Evolutionary conservation across 2,329 filamentous ascomycete species (phyloP).

Genomic region (Arthrobotrys sphaeroides): DNA sequence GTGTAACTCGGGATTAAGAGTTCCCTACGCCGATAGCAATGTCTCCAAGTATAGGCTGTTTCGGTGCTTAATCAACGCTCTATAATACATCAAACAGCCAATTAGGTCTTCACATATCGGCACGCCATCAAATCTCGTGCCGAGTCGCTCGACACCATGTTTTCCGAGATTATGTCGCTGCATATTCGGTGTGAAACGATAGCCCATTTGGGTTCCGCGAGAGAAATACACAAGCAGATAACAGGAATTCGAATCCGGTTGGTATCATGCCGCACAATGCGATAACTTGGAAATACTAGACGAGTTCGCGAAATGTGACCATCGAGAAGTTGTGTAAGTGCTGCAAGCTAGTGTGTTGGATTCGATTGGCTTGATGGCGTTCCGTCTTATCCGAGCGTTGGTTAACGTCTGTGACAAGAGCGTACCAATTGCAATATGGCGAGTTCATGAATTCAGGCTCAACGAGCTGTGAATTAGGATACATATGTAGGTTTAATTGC

Average conservation of each 20-base stretch:
- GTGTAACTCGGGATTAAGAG: conserved; percentile 7
- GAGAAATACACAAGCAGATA: not conserved
- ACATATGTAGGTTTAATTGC: too few species aligned
- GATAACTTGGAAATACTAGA: too few species aligned
- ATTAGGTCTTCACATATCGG: not conserved
- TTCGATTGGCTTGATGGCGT: too few species aligned
- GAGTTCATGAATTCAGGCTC: too few species aligned
- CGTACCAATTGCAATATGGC: too few species aligned
- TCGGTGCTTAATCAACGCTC: not conserved
- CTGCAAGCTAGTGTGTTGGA: too few species aligned
- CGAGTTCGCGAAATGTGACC: too few species aligned
- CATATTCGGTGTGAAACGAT: not conserved
- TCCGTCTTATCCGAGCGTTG: too few species aligned
- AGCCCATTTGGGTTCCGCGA: not conserved
- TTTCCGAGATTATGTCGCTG: not conserved
- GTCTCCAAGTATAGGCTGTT: not conserved
- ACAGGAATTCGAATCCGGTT: not conserved
- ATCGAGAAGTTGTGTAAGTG: too few species aligned
- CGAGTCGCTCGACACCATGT: not conserved
- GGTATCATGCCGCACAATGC: not conserved
- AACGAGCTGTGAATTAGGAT: too few species aligned
- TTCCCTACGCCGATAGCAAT: not conserved
- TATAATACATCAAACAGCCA: not conserved
- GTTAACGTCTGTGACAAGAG: too few species aligned
- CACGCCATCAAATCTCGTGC: not conserved